Evolutionary conservation across 1,284 basidiomycete genomes (phyloP), one percentile per base, ranked within the genome.

Genomic region (Meira miltonrushii): DNA sequence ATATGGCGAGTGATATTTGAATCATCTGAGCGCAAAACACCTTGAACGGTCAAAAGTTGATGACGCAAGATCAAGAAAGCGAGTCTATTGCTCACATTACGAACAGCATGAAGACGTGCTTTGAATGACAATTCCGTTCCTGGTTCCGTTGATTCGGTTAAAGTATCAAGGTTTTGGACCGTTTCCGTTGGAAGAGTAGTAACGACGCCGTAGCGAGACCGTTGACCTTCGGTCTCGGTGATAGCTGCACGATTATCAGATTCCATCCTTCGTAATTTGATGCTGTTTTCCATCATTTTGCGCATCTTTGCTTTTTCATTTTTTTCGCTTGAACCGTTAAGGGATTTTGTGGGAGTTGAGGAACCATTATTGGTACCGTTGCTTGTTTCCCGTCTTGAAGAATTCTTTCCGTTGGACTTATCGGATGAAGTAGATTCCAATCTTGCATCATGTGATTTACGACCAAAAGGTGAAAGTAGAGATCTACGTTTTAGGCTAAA

Each of bases 61-160:
- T 69, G 65, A 48, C 74, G 64, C n/a, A 75, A 67, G 19, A 74
- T 66, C 50, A 75, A 62, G 41, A 75, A 75, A 53, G 66, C 70
- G 33, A 75, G 61, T 33, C 67, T 67, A 15, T 69, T 62, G 57
- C 67, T 67, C 51, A 75, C 58, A 33, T 70, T 62, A 19, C 73
- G 73, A 12, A 70, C 66, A 39, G 66, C 68, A 57, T 75, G 74
- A 41, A 74, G 65, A 17, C 74, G 66, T 13, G 67, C 74, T 7
- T 67, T 65, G 13, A 72, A 50, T 1, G 66, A 48, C 69, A 6
- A 66, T 64, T 8, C 54, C 55, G 44, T 66, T 64, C 44, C 66
- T 61, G 41, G 62, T 59, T 40, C 61, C 28, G 13, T 60, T 21
- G 46, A 50, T 38, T 70, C 64, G 33, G 65, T 38, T 25, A 56